Evolutionary conservation across 2,329 filamentous ascomycete genomes (phyloP), one percentile per base, ranked within the genome.

Genomic region (Beauveria sp.): DNA sequence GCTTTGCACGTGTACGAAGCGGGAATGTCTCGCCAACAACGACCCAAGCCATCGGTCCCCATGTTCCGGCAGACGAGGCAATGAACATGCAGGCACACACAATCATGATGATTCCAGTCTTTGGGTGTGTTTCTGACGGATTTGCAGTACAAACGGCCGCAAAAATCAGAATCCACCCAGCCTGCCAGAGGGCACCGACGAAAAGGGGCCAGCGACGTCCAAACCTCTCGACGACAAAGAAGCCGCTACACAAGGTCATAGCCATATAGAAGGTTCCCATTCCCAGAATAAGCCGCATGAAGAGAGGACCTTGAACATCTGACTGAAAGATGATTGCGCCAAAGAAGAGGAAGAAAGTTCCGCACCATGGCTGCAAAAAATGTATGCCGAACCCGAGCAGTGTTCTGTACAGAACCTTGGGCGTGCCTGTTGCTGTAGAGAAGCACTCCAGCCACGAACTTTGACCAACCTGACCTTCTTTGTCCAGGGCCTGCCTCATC

Each of bases 71-170:
- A 66, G 90, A 92, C 1, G 83, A 87, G 54, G 85, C 82, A 61
- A 91, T 91, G 74, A 90, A 91, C 77, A 91, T 83, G 73, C 85
- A 89, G 3, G 88, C 85, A 60, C 88, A 84, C 10, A 88, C 84
- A 66, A 91, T 89, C 82, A 91, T 87, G 64, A 87, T 80, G 6
- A 85, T 83, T 12, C 88, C 88, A 14, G 84, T 79, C 0, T 75
- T 71, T 10, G 73, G 71, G 66, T 76, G 81, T 42, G 79, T 80
- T 22, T 22, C 22, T 22, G 22, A 22, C 51, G 78, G 67, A 48
- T 74, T 67, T 9, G 72, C 73, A 38, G 80, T 78, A 8, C 85
- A 82, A 38, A 88, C 77, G 0, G 79, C 77, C 34, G 83, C 86
- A 69, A 88, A 89, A 63, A 91, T 75, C 42, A 87, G 75, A 57